Percentiles rank a stretch among this genome's conserved stretches.
These are phyloP conservation scores for Nannizziopsis arthrosporioides DNA, from an alignment of 2,329 filamentous ascomycete species.

Conservation along the genomic window DNA sequence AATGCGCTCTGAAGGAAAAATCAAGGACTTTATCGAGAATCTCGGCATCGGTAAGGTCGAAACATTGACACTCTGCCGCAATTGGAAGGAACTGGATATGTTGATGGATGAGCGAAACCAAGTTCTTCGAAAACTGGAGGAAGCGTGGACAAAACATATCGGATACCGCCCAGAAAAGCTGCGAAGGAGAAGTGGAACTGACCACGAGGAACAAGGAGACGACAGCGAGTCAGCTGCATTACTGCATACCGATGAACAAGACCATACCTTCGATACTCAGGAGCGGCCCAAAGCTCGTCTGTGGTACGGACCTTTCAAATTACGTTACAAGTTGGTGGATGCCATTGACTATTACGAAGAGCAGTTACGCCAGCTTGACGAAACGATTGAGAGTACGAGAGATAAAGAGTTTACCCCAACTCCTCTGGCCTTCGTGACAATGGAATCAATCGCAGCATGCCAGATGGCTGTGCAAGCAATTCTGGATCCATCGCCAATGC, in stretches of 20 bases:
- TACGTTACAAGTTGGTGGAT: constrained; percentile 64
- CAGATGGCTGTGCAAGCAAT: constrained; percentile 96
- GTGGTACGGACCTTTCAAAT: constrained; percentile 63
- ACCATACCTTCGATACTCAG: constrained; percentile 36
- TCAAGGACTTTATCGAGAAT: constrained; percentile 77
- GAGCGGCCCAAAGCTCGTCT: constrained; percentile 58
- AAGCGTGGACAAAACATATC: constrained; percentile 69
- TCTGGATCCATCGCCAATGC: constrained; percentile 77
- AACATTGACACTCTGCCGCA: constrained; percentile 68
- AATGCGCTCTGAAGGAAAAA: constrained; percentile 66
- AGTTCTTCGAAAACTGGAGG: constrained; percentile 62
- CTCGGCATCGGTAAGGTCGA: constrained; percentile 84
- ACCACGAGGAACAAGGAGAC: constrained; percentile 24
- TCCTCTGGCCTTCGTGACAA: constrained; percentile 86
- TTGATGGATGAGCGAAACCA: constrained; percentile 56
- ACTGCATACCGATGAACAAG: constrained; percentile 32
- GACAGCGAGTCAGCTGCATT: constrained; percentile 53
- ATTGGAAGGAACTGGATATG: constrained; percentile 74
- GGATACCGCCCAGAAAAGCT: constrained; percentile 44
- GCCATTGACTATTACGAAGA: constrained; percentile 93
- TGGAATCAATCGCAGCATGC: constrained; percentile 83
- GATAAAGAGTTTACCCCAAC: constrained; percentile 65
- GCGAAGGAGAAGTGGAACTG: constrained; percentile 21
- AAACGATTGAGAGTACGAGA: constrained; percentile 57
- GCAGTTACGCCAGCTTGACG: constrained; percentile 65